Evolutionary conservation across 2,329 filamentous ascomycete genomes (phyloP), one percentile per base, ranked within the genome.

Genomic region (Claviceps pazoutovae): DNA sequence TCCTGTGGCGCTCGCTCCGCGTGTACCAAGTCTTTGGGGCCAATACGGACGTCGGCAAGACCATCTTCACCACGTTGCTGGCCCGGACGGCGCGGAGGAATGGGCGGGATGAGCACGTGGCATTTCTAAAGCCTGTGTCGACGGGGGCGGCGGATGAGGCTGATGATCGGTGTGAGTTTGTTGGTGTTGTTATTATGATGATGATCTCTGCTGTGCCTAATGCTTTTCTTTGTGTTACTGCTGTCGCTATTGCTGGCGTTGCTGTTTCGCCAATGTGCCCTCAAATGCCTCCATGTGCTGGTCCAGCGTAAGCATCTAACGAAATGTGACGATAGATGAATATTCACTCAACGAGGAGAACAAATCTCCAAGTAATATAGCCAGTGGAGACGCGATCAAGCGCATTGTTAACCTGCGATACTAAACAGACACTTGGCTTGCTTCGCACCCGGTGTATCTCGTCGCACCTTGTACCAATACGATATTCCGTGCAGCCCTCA

Each of bases 31-130:
- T 94, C 39, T 94, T 86, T 60, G 88, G 88, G 30, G 85, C 88
- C 46, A 93, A 91, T 60, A 93, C 88, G 0, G 80, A 86, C 57
- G 86, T 93, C 26, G 88, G 88, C 56, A 94, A 94, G 71, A 94
- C 88, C 0, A 79, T 94, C 36, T 76, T 89, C 53, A 83, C 84
- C 2, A 88, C 86, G 0, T 67, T 88, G 13, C 71, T 94, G 3
- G 84, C 80, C 64, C 81, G 78, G 55, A 76, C 83, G 8, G 74
- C 82, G 4, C 69, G 68, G 39, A 71, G 68, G 26, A 67, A 68
- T 41, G 71, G 71, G 56, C 64, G 65, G 7, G 60, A 68, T 19
- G 73, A 76, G 46, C 66, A 68, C 19, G 74, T 82, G 1, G 73
- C 76, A 11, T 94, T 86, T 64, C 63, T 94, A 51, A 94, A 94